Conservation (phyloP, 345 rosid species). For the Ceriops zippeliana region DNA sequence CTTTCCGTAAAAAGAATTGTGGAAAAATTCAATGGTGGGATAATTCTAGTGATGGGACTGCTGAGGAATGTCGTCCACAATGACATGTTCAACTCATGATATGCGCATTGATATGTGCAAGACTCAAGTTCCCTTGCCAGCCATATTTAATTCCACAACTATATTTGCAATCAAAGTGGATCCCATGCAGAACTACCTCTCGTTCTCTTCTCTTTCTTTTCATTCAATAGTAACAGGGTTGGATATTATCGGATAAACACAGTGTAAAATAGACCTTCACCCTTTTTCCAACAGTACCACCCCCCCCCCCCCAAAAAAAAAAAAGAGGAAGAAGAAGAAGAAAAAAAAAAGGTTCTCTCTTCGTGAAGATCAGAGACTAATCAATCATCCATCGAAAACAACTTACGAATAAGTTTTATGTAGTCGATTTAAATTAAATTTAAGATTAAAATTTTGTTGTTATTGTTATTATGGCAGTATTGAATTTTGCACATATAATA, state of each 20-base stretch:
- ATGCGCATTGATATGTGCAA: neutral
- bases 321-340: no score
- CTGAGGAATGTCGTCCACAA: slow-evolving; percentile 25
- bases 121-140: slow-evolving; percentile 15
- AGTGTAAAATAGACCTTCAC: neutral
- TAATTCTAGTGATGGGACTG: slow-evolving; percentile 19
- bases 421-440: no score
- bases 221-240: slow-evolving; percentile 17
- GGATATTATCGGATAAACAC: slow-evolving; percentile 15
- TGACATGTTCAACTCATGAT: slow-evolving; percentile 16
- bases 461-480: no score
- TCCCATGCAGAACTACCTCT: slow-evolving; percentile 9
- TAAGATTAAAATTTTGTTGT: no score
- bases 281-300: slow-evolving; percentile 4
- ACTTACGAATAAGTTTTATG: no score
- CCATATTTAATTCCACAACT: slow-evolving; percentile 32
- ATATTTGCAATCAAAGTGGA: slow-evolving; percentile 24
- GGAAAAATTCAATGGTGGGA: neutral
- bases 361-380: no score
- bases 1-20: neutral
- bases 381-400: no score
- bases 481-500: no score
- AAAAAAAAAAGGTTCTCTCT: no score
- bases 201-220: slow-evolving; percentile 13
- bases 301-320: no score